Evolutionary conservation across 352 stramenopile genomes (phyloP).

Genomic region (Phytophthora kernoviae): DNA sequence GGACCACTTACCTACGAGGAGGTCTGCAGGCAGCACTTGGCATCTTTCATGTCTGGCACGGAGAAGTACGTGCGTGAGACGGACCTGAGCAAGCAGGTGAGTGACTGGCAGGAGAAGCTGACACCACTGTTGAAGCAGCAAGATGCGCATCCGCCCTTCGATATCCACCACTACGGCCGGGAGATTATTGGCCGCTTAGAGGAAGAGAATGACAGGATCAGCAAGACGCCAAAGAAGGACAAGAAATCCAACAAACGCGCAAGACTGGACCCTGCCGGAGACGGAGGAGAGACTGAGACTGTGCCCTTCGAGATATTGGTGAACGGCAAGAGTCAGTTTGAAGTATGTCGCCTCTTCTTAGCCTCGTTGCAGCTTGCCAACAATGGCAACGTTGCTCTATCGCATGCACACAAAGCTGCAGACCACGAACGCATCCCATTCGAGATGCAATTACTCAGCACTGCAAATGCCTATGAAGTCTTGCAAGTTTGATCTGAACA

Average conservation of each 20-base stretch:
- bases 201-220: slow-evolving; percentile 35
- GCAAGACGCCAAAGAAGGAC: slow-evolving; percentile 19
- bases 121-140: slow-evolving; percentile 76
- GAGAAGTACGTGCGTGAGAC: slow-evolving; percentile 77
- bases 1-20: slow-evolving; percentile 65
- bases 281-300: slow-evolving; percentile 19
- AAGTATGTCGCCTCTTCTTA: slow-evolving; percentile 92
- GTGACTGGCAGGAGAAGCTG: slow-evolving; percentile 79
- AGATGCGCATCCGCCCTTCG: slow-evolving; percentile 65
- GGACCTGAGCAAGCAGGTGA: slow-evolving; percentile 64
- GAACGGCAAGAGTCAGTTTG: slow-evolving; percentile 56
- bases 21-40: slow-evolving; percentile 77
- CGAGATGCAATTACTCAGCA: slow-evolving; percentile 71
- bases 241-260: slow-evolving; percentile 38
- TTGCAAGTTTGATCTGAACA: slow-evolving; percentile 45
- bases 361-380: slow-evolving; percentile 92
- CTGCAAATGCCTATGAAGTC: slow-evolving; percentile 62
- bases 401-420: slow-evolving; percentile 66
- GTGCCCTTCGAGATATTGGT: slow-evolving; percentile 70
- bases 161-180: slow-evolving; percentile 74
- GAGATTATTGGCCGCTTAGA: slow-evolving; percentile 64
- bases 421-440: slow-evolving; percentile 68
- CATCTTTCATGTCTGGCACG: slow-evolving; percentile 81
- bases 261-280: slow-evolving; percentile 10
- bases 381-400: slow-evolving; percentile 85